Evolutionary conservation across 768 basidiomycete species (phyloP), one percentile per base, ranked within the genome.

Genomic region (Rhodotorula paludigena): DNA sequence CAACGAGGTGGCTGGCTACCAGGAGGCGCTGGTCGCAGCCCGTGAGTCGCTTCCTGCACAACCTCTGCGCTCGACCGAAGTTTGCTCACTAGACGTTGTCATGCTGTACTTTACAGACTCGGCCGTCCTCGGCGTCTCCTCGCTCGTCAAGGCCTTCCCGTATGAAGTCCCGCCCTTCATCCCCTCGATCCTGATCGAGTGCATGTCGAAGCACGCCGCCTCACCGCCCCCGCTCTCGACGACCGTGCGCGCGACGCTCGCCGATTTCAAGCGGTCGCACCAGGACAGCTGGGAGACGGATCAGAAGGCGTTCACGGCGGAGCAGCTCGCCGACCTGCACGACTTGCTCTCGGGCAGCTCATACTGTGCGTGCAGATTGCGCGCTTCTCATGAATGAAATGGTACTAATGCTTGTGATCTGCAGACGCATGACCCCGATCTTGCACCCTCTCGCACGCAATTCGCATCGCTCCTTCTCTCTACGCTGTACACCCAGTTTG

Each of bases 101-200:
- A 44, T n/a, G 36, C 15, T 42, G 25, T 44, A n/a, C n/a, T n/a
- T n/a, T n/a, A n/a, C n/a, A 66, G 64, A 96, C 78, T 89, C 90
- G 33, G 92, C 92, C 3, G 89, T 98, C 64, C 82, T 98, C 55
- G 94, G 94, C n/a, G 86, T 93, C 51, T 90, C 90, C 71, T 90
- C 94, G 10, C 81, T 98, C 39, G 85, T 98, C 41, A 90, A 93
- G 74, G 93, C 92, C 64, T 94, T 89, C 77, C 94, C 94, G 0
- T 96, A 96, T 79, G 92, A 92, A 3, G 88, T 97, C 21, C 94
- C 94, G 75, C 85, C 86, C 69, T 98, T 92, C 88, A 87, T 94
- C 84, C 90, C 92, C 1, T 85, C 86, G 54, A 82, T 96, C 51
- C 80, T 93, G 68, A 87, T 89, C 45, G 86, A 84, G 66, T 83